Percentiles rank a stretch among this genome's conserved stretches.
Evolutionary conservation across 768 basidiomycete genomes (phyloP).

Genomic region (Auricularia auricula-judae): DNA sequence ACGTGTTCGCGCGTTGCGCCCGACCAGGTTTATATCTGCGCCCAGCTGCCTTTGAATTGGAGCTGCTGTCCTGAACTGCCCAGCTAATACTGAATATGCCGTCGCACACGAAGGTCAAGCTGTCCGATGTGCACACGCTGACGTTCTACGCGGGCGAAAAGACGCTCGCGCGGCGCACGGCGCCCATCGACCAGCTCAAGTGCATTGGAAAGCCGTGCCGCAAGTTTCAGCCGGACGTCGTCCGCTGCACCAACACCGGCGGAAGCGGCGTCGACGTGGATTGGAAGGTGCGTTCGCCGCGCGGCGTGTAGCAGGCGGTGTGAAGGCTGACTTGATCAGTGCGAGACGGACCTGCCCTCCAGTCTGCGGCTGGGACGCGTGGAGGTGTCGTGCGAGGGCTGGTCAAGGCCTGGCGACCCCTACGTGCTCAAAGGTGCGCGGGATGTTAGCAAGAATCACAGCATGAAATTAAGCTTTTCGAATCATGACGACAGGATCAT

Average conservation of each 20-base stretch:
- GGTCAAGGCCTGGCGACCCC: slow-evolving; percentile 69
- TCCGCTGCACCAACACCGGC: slow-evolving; percentile 75
- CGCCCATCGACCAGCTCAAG: slow-evolving; percentile 63
- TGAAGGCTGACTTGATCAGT: slow-evolving; percentile 31
- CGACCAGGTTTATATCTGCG: not conserved
- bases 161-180: slow-evolving; percentile 57
- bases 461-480: not conserved
- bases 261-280: slow-evolving; percentile 71
- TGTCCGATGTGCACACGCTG: slow-evolving; percentile 61
- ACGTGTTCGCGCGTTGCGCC: too few relatives aligned
- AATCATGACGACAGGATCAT: slow-evolving; percentile 48
- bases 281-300: slow-evolving; percentile 59
- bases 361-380: slow-evolving; percentile 74
- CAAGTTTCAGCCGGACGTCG: slow-evolving; percentile 69
- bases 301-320: not conserved
- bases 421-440: slow-evolving; percentile 71
- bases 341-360: slow-evolving; percentile 82
- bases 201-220: slow-evolving; percentile 74
- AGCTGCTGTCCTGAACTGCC: not conserved
- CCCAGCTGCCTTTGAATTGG: not conserved
- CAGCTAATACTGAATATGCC: not conserved
- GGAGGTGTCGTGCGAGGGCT: slow-evolving; percentile 86
- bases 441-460: slow-evolving; percentile 1
- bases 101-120: slow-evolving; percentile 44
- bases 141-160: slow-evolving; percentile 62